Percentiles rank a stretch among this genome's conserved stretches.
Evolutionary conservation across 352 stramenopile species (phyloP).

Genomic region (Phytopythium boreale): DNA sequence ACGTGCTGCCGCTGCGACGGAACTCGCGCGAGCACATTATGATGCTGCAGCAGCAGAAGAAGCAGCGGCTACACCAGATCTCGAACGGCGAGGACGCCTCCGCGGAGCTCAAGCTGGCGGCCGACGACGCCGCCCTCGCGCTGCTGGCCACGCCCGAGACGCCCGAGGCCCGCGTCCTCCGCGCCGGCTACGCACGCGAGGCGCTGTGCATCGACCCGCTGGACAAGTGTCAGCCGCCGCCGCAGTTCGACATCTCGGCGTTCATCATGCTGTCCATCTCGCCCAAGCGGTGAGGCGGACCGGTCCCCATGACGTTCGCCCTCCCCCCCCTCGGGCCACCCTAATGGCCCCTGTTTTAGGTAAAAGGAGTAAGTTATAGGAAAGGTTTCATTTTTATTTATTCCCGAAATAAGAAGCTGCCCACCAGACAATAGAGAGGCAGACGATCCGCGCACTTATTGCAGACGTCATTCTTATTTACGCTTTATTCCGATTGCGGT

Average conservation of each 20-base stretch:
- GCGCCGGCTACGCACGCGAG: constrained; percentile 25
- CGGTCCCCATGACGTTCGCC: too few species aligned
- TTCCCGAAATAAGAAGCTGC: not conserved
- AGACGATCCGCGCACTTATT: too few species aligned
- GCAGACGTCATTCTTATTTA: too few species aligned
- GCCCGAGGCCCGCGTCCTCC: constrained; percentile 23
- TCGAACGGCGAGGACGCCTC: too few species aligned
- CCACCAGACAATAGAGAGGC: not conserved
- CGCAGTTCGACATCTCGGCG: constrained; percentile 40
- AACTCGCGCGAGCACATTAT: constrained; percentile 45
- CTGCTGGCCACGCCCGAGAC: constrained; percentile 25
- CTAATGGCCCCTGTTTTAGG: too few species aligned
- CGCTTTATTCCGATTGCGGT: too few species aligned
- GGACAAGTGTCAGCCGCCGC: constrained; percentile 24
- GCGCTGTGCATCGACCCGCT: constrained; percentile 30
- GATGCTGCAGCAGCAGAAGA: constrained; percentile 19
- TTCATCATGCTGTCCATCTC: constrained; percentile 45
- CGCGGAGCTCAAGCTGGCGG: too few species aligned
- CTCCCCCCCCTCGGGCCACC: too few species aligned
- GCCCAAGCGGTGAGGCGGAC: constrained; percentile 19
- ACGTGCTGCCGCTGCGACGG: constrained; percentile 24
- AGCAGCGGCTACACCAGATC: constrained; percentile 18
- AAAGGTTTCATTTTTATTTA: not conserved
- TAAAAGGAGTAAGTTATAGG: too few species aligned
- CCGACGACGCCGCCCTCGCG: too few species aligned